Conservation (phyloP, 192 early-diverging fungal species). For the Backusella luteola region DNA sequence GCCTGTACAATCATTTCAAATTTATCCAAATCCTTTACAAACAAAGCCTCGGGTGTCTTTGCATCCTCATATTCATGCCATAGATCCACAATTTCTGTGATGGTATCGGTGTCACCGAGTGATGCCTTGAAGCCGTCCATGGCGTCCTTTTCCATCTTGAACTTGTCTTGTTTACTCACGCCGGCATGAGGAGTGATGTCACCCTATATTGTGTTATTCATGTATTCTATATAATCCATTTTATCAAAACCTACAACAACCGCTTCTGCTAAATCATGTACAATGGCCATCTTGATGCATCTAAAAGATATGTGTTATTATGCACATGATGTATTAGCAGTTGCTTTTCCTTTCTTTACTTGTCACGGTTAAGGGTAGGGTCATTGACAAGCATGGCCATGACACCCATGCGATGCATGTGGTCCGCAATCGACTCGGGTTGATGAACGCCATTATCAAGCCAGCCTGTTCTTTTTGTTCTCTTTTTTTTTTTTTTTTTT, state of each 20-base stretch:
- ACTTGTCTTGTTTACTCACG: slow-evolving; percentile 78
- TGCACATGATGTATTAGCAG: no score
- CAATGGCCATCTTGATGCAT: slow-evolving; percentile 90
- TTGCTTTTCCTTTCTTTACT: slow-evolving; percentile 21
- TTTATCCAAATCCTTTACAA: slow-evolving; percentile 94
- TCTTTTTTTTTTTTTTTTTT: slow-evolving; percentile 36
- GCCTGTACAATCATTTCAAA: slow-evolving; percentile 97
- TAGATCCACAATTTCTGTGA: slow-evolving; percentile 70
- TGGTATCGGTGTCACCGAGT: slow-evolving; percentile 53
- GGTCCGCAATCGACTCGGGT: slow-evolving; percentile 90
- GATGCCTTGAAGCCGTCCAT: slow-evolving; percentile 60
- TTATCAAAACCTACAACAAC: slow-evolving; percentile 54
- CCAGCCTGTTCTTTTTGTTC: slow-evolving; percentile 94
- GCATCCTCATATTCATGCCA: slow-evolving; percentile 89
- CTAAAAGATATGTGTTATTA: slow-evolving; percentile 13
- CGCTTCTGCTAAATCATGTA: slow-evolving; percentile 90
- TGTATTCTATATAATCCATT: no score
- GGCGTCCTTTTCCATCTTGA: slow-evolving; percentile 62
- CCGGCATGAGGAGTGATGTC: slow-evolving; percentile 89
- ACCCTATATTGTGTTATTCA: slow-evolving; percentile 46
- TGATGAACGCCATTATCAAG: slow-evolving; percentile 62
- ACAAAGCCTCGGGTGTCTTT: slow-evolving; percentile 67
- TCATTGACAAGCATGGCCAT: slow-evolving; percentile 87
- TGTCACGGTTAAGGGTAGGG: slow-evolving; percentile 53
- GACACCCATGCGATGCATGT: slow-evolving; percentile 94